Evolutionary conservation across 371 early-diverging fungal genomes (phyloP), one percentile per base, ranked within the genome.

Genomic region (Lichtheimia corymbifera): DNA sequence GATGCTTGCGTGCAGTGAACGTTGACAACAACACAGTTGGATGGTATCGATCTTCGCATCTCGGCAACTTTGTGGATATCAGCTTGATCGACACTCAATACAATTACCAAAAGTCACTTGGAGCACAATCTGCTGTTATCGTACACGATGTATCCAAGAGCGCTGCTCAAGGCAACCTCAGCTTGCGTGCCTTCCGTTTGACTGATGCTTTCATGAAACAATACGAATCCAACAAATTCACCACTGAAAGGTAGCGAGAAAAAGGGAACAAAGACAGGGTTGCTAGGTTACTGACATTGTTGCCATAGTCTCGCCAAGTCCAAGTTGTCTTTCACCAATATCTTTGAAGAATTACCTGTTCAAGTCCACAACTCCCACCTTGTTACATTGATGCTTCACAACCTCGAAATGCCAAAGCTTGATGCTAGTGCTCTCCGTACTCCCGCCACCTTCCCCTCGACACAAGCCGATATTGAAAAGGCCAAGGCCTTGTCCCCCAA

Each of bases 11-110:
- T 61, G 91, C 94, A 57, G 91, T 97, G 64, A 96, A 96, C 73
- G 92, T 91, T 53, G 98, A 98, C 71, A 91, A 93, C 73, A 94
- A 94, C 84, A 89, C 93, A 41, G 96, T 97, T 41, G 98, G 98
- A n/a, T 95, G 97, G 95, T 97, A 97, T 74, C 91, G 93, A 72
- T 93, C 95, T 28, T 87, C 95, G 49, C 85, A 89, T 65, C 76
- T 95, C 72, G 93, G 93, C 61, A 88, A 90, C 66, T 95, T 96
- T 76, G 88, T 97, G 84, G 91, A 92, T 82, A 88, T 89, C 73
- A 88, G 87, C 55, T 82, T 95, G 75, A 87, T 98, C 71, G 96
- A 97, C 57, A 91, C 91, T 35, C 95, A 95, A 76, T 89, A 83
- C 72, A 88, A 88, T 71, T 94, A 93, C 75, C 97, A 97, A 81